Conservation (phyloP, 768 basidiomycete species). For the Pisolithus albus region DNA sequence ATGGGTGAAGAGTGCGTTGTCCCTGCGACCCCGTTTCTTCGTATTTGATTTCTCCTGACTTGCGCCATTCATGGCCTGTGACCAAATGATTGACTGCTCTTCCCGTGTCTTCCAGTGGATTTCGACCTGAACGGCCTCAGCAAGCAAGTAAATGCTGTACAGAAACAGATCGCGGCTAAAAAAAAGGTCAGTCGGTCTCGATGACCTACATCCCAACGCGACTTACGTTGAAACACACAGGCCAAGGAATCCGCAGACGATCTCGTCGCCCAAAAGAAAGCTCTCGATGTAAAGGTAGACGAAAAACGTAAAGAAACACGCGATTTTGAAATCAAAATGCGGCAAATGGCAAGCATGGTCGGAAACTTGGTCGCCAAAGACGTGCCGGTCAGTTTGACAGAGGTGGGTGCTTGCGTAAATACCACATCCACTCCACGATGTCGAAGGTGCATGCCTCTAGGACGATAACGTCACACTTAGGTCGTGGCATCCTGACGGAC, state of each 20-base stretch:
- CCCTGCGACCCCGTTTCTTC: background rate
- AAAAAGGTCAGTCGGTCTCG: constrained; percentile 62
- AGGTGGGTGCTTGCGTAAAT: constrained; percentile 46
- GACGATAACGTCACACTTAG: constrained; percentile 83
- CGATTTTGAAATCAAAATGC: constrained; percentile 73
- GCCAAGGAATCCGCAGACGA: constrained; percentile 90
- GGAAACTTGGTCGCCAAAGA: constrained; percentile 90
- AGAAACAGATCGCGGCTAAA: constrained; percentile 92
- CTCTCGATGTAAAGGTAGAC: constrained; percentile 75
- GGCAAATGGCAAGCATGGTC: constrained; percentile 69
- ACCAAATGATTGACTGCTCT: background rate
- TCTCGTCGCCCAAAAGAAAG: constrained; percentile 75
- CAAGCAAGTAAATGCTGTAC: constrained; percentile 82
- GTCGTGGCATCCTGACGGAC: constrained; percentile 82
- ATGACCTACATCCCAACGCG: background rate
- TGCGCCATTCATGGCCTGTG: too few relatives aligned
- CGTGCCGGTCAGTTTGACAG: constrained; percentile 80
- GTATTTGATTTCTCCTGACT: too few relatives aligned
- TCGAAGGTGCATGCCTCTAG: constrained; percentile 32
- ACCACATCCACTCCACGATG: background rate
- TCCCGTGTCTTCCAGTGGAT: constrained; percentile 51
- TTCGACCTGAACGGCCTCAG: constrained; percentile 72
- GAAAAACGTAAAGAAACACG: constrained; percentile 69
- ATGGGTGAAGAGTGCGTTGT: constrained; percentile 85
- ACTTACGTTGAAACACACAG: constrained; percentile 32